These are phyloP conservation scores for Populus alba DNA, from an alignment of 345 rosid species.

Conservation along the genomic window DNA sequence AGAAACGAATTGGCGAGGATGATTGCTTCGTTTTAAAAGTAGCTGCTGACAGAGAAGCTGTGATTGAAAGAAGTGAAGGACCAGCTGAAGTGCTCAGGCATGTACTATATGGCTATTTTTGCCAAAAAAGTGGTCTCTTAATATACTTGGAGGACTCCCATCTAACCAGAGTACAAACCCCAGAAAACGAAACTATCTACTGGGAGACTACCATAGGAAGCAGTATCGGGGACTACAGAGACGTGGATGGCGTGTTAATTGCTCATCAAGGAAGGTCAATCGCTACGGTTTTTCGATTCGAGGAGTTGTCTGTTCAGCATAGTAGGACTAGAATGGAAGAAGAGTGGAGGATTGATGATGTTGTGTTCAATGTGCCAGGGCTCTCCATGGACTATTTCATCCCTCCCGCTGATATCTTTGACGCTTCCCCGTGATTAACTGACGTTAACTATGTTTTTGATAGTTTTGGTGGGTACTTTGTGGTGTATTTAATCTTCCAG, in stretches of 20 bases:
- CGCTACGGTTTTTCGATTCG: conserved; percentile 83
- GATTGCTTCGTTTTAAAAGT: conserved; percentile 92
- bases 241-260: conserved; percentile 71
- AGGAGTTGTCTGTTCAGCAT: conserved; percentile 66
- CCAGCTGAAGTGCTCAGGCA: conserved; percentile 90
- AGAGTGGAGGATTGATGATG: conserved; percentile 86
- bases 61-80: conserved; percentile 78
- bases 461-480: conserved; percentile 13
- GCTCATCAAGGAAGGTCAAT: conserved; percentile 87
- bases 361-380: conserved; percentile 83
- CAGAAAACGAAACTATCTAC: conserved; percentile 56
- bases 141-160: conserved; percentile 89
- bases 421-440: conserved; percentile 29
- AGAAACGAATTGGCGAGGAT: conserved; percentile 70
- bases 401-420: conserved; percentile 84
- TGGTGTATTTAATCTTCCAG: neutral
- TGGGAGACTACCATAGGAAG: conserved; percentile 97
- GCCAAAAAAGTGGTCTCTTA: conserved; percentile 83
- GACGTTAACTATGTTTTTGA: neutral
- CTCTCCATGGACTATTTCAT: conserved; percentile 83
- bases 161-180: conserved; percentile 68
- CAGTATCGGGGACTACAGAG: conserved; percentile 77
- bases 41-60: conserved; percentile 67
- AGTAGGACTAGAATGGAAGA: conserved; percentile 89
- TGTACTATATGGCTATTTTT: conserved; percentile 86